Conservation (phyloP, 208 protist species). For the Balamuthia mandrillaris region DNA sequence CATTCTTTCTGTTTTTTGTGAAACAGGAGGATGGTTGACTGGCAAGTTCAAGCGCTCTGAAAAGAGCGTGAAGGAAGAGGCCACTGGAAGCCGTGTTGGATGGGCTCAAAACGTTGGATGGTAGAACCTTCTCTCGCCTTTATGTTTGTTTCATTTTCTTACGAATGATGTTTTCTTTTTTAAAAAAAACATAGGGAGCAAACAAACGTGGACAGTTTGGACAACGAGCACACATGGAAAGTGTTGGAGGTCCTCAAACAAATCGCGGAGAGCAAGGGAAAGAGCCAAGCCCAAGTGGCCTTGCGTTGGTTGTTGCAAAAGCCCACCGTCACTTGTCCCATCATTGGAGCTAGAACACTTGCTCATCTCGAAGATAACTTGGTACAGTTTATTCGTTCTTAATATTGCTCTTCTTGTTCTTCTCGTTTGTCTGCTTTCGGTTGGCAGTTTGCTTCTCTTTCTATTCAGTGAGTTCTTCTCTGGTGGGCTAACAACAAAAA, state of each 20-base stretch:
- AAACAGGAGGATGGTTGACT: background rate
- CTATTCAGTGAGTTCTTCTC: too few relatives aligned
- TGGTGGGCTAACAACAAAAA: too few relatives aligned
- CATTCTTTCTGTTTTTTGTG: too few relatives aligned
- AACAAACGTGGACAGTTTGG: background rate
- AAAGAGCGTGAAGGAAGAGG: background rate
- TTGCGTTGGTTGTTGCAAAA: slow-evolving; percentile 9
- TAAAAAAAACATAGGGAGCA: too few relatives aligned
- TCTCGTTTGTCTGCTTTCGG: too few relatives aligned
- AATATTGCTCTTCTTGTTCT: too few relatives aligned
- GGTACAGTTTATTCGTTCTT: too few relatives aligned
- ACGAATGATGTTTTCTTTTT: too few relatives aligned
- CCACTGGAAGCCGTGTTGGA: background rate
- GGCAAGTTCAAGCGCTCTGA: background rate
- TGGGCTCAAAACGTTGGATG: slow-evolving; percentile 1
- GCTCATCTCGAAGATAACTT: slow-evolving; percentile 10
- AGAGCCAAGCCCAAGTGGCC: background rate
- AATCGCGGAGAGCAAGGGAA: background rate
- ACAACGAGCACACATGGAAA: background rate
- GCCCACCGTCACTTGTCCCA: background rate
- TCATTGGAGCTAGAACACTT: background rate
- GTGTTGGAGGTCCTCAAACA: background rate
- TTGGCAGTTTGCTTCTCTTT: too few relatives aligned
- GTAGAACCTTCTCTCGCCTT: background rate
- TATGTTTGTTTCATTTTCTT: too few relatives aligned